These are phyloP conservation scores for Teratosphaeria epicoccoides DNA, from an alignment of 2,329 filamentous ascomycete species.

Conservation along the genomic window DNA sequence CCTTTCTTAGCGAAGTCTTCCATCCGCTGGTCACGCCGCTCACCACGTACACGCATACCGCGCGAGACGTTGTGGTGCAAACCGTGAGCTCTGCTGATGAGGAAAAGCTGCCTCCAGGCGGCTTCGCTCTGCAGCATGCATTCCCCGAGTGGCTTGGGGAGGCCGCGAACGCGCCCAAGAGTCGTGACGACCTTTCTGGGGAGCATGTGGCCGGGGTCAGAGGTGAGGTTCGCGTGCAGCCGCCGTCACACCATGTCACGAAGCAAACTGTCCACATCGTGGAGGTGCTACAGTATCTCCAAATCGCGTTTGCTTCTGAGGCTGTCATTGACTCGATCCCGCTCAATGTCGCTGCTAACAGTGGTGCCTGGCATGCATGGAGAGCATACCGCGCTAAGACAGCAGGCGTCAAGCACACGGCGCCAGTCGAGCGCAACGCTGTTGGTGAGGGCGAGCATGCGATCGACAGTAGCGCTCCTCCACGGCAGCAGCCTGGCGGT, in stretches of 20 bases:
- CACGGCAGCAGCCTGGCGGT: slow-evolving; percentile 27
- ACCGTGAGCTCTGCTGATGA: slow-evolving; percentile 76
- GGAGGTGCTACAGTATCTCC: slow-evolving; percentile 69
- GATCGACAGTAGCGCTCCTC: slow-evolving; percentile 13
- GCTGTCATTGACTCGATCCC: slow-evolving; percentile 67
- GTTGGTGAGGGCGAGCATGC: slow-evolving; percentile 3
- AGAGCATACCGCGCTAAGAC: slow-evolving; percentile 51
- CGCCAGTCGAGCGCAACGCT: slow-evolving; percentile 6
- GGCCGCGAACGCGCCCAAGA: neutral
- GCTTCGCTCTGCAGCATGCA: slow-evolving; percentile 80
- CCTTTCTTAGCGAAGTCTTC: slow-evolving; percentile 86
- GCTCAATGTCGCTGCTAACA: slow-evolving; percentile 73
- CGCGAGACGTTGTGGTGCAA: slow-evolving; percentile 61
- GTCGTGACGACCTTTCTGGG: neutral
- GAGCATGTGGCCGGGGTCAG: neutral
- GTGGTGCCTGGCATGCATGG: slow-evolving; percentile 93
- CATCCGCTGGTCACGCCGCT: slow-evolving; percentile 86
- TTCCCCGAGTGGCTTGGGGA: slow-evolving; percentile 78
- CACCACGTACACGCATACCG: slow-evolving; percentile 90
- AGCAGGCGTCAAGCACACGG: slow-evolving; percentile 16
- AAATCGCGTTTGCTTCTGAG: slow-evolving; percentile 70
- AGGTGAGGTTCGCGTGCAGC: neutral
- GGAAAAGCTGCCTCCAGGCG: slow-evolving; percentile 73
- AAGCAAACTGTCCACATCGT: slow-evolving; percentile 18
- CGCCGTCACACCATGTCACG: neutral